A percentile compares a stretch with the other conserved stretches of the same genome.
These are phyloP conservation scores for Podaxis carcinomalis DNA, from an alignment of 768 basidiomycete genomes.

Conservation along the genomic window DNA sequence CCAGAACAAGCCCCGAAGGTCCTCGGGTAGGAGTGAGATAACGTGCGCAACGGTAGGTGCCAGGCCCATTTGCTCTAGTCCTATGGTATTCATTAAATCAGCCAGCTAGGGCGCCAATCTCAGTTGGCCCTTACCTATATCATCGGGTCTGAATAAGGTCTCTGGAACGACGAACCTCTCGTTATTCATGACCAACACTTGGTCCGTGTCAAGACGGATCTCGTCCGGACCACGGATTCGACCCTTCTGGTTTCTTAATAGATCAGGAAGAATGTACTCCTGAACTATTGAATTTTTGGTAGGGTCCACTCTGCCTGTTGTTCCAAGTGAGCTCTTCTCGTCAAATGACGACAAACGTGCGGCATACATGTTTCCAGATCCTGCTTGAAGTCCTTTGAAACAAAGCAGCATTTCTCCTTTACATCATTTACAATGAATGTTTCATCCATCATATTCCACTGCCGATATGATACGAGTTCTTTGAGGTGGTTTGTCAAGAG, in stretches of 20 bases:
- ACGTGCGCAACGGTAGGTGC: constrained; percentile 70
- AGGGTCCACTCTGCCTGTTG: constrained; percentile 42
- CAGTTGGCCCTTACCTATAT: constrained; percentile 61
- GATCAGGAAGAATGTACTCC: constrained; percentile 90
- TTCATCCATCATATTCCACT: constrained; percentile 99
- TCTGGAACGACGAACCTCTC: constrained; percentile 94
- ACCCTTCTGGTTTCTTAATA: constrained; percentile 62
- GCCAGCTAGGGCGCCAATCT: neutral
- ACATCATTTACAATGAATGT: constrained; percentile 91
- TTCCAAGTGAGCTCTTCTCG: constrained; percentile 13
- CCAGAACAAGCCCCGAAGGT: constrained; percentile 94
- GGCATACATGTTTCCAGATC: constrained; percentile 72
- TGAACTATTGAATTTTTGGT: constrained; percentile 68
- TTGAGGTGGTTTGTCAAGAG: constrained; percentile 94
- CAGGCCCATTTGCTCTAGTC: constrained; percentile 78
- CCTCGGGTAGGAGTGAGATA: constrained; percentile 71
- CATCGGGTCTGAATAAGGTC: constrained; percentile 83
- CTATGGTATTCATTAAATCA: constrained; percentile 26
- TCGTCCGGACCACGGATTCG: constrained; percentile 51
- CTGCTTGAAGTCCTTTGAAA: constrained; percentile 62
- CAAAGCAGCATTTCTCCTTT: constrained; percentile 88
- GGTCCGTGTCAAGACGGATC: constrained; percentile 49
- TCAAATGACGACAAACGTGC: constrained; percentile 1
- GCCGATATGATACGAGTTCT: constrained; percentile 88
- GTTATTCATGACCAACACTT: constrained; percentile 82